Base-by-base conservation (phyloP, 768 basidiomycete species). In the Megacollybia marginata region DNA sequence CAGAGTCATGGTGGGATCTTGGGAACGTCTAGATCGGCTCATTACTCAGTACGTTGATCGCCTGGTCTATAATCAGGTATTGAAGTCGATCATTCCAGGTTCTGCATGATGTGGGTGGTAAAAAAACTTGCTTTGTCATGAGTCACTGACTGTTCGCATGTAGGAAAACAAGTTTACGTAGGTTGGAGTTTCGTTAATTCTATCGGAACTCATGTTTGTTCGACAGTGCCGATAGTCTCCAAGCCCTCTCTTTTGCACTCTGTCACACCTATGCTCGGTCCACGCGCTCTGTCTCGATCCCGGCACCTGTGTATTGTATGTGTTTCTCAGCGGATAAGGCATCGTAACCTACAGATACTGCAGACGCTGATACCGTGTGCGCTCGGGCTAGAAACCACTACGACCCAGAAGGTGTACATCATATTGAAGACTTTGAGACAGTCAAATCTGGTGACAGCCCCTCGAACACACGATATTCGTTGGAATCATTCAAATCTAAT, bases 251-350 rank as follows among this genome's bases (percentile, higher is more conserved):
- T 0, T 82, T 71, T 52, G 59, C 62, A 3, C 61, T 82, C 1
- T 83, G 80, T 47, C 74, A 82, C 45, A 58, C 69, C 0, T 81
- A 80, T 44, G 76, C 75, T 1, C 68, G 78, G 10, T 71, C 78
- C 2, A 82, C 79, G 1, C 69, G 78, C 4, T 72, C 76, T 0
- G 79, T 82, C 0, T 79, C 77, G 0, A 78, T 81, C 10, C 80
- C 80, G 0, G 77, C 80, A 0, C 80, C 80, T 0, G 78, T 83
- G 0, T 82, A 82, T 50, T 82, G 78, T 80, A 55, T 60, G 77
- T 65, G 31, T 48, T 33, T n/a, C 12, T 33, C 11, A 16, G 18
- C 7, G 6, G 42, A 28, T 44, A 9, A 16, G 23, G 15, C n/a
- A n/a, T 38, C 19, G 32, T 15, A 43, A 12, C 12, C 18, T 45